These are phyloP conservation scores for Boechera stricta DNA, from an alignment of 345 rosid genomes.

Conservation along the genomic window DNA sequence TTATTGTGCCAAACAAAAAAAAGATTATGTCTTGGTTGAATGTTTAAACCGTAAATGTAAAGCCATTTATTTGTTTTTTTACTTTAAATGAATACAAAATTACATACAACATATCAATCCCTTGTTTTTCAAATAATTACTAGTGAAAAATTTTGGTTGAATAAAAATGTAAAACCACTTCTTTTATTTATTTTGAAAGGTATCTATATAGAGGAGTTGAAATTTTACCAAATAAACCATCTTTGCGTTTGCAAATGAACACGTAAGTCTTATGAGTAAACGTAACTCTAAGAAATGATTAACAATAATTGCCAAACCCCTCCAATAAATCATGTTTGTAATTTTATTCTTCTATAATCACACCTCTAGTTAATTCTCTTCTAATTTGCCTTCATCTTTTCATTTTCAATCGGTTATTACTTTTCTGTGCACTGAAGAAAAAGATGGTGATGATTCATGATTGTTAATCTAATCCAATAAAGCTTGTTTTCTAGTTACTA, in stretches of 20 bases:
- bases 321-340: constrained; percentile 31
- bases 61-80: no score
- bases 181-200: background rate
- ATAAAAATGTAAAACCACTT: no score
- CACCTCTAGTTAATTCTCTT: constrained; percentile 7
- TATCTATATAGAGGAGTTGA: background rate
- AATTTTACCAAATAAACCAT: constrained; percentile 2
- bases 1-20: no score
- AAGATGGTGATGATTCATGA: constrained; percentile 28
- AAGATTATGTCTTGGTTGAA: no score
- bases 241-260: constrained; percentile 28
- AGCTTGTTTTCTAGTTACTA: background rate
- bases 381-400: constrained; percentile 30
- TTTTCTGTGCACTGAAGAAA: constrained; percentile 22
- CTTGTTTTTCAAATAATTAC: no score
- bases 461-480: constrained; percentile 1
- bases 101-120: no score
- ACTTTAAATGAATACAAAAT: no score
- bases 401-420: constrained; percentile 15
- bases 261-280: constrained; percentile 39
- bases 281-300: background rate
- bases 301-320: constrained; percentile 10
- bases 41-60: no score
- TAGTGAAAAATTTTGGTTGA: no score
- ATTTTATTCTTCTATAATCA: constrained; percentile 21